Evolutionary conservation across 345 rosid species (phyloP), one percentile per base, ranked within the genome.

Genomic region (Kernera saxatilis): DNA sequence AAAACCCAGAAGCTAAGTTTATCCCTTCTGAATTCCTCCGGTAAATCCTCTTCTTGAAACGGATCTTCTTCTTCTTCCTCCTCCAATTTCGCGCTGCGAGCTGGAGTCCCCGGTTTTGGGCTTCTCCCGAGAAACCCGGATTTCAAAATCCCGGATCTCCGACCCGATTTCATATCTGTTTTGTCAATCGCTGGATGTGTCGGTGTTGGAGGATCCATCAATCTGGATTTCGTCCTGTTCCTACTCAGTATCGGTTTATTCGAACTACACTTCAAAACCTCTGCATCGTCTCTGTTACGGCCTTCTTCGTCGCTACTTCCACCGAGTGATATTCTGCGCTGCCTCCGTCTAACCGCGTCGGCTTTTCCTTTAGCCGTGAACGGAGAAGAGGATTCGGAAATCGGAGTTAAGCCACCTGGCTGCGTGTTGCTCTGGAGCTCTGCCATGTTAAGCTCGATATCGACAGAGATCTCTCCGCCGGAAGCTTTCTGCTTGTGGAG

Each of bases 41-140:
- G 91, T 7, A 84, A 62, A 46, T 88, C 94, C 33, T 83, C 91
- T 5, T 77, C 79, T 0, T 35, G 57, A 40, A 88, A 79, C 6
- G 89, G 85, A 37, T 88, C 91, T 5, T 88, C 86, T 13, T 88
- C 94, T 5, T 86, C 88, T 1, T 70, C 79, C 0, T 83, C 88
- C 0, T 71, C 84, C 48, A 45, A 10, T 1, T 13, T 13, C 44
- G 67, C 75, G 21, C 67, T 13, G 0, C 71, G 40, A 48, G 35
- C 21, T 5, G 79, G 71, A 9, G 79, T 76, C 17, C 50, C 66
- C 6, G 64, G 19, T 70, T 26, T 71, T 49, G 80, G 73, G 41
- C 62, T 83, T 69, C 12, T 79, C 33, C 87, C 83, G 8, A 54
- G 63, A 71, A 79, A 75, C 25, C 82, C 82, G 8, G 82, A 59